Conservation (phyloP, 495 filamentous ascomycete species). For the Symbiotaphrina buchneri region DNA sequence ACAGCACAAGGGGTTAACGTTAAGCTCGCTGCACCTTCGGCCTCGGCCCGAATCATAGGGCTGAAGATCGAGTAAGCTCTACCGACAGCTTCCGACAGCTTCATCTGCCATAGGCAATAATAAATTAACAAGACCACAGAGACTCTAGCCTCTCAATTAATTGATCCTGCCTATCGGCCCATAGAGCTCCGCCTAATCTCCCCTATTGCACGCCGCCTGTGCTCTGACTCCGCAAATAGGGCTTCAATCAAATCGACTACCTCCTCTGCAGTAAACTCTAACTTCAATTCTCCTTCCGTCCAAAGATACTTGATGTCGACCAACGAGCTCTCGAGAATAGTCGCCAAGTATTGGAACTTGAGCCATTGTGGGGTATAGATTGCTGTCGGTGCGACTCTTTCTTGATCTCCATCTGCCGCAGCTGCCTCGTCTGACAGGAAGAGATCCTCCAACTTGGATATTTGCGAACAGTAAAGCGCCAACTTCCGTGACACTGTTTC, state of each 20-base stretch:
- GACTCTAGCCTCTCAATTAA: too few relatives aligned
- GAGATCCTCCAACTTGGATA: conserved; percentile 51
- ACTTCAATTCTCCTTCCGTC: conserved; percentile 60
- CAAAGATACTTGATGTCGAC: conserved; percentile 78
- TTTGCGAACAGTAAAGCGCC: conserved; percentile 42
- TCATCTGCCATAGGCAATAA: too few relatives aligned
- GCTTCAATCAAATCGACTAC: conserved; percentile 71
- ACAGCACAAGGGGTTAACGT: too few relatives aligned
- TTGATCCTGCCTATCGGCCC: conserved; percentile 5
- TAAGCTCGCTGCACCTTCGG: too few relatives aligned
- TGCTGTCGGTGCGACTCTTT: conserved; percentile 38
- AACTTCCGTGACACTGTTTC: conserved; percentile 70
- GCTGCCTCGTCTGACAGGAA: conserved; percentile 34
- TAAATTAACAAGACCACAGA: too few relatives aligned
- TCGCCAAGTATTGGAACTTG: conserved; percentile 68
- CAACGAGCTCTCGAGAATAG: conserved; percentile 76
- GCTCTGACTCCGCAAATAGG: conserved; percentile 73
- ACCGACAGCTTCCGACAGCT: too few relatives aligned
- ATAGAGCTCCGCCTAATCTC: conserved; percentile 35
- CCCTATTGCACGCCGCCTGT: conserved; percentile 50
- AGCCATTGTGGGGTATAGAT: conserved; percentile 73
- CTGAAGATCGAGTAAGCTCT: too few relatives aligned
- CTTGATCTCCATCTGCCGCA: conserved; percentile 4
- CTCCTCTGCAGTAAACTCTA: conserved; percentile 69
- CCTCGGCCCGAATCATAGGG: too few relatives aligned